Evolutionary conservation across 2,329 filamentous ascomycete genomes (phyloP), one percentile per base, ranked within the genome.

Genomic region (Fusarium transvaalense): DNA sequence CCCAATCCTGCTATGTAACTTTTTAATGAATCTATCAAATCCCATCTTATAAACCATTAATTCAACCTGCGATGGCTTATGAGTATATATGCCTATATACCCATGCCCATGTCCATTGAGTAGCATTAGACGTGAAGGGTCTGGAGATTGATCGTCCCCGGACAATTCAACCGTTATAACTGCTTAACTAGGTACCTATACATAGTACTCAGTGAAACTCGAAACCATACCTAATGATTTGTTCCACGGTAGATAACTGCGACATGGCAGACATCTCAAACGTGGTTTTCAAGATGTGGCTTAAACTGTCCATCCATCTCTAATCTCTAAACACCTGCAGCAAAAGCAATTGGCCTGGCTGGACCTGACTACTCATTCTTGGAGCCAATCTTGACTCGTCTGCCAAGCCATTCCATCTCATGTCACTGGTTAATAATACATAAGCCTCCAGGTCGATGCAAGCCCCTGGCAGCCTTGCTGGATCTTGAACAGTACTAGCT

Each of bases 401-500:
- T 41, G 47, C 55, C 57, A 52, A 62, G 66, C 41, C 37, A 39
- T 59, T 37, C n/a, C n/a, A n/a, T n/a, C 47, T 45, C n/a, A 43
- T 64, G 38, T 48, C 57, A 69, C 53, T 70, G 66, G 62, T 53
- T 56, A 48, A 42, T 50, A 43, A 68, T 50, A n/a, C n/a, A n/a
- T n/a, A 43, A 68, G 56, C 61, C 45, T 67, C 35, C 35, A 60
- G 56, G 32, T 66, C 53, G 29, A 61, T 71, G 71, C 71, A 64
- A 70, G 61, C 70, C 72, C 72, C 71, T 75, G 70, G 73, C 72
- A 75, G 71, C 69, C 72, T 75, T 69, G 58, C 56, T 43, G 48
- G 61, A 61, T 56, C 70, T 73, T 39, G 56, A 72, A 73, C 59
- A 57, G 71, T 64, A 69, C 73, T 75, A 75, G 71, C 58, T 61